Percentiles rank a stretch among this genome's conserved stretches.
Conservation (phyloP, 1,284 basidiomycete species). For the Afroboletus lepidellus region DNA sequence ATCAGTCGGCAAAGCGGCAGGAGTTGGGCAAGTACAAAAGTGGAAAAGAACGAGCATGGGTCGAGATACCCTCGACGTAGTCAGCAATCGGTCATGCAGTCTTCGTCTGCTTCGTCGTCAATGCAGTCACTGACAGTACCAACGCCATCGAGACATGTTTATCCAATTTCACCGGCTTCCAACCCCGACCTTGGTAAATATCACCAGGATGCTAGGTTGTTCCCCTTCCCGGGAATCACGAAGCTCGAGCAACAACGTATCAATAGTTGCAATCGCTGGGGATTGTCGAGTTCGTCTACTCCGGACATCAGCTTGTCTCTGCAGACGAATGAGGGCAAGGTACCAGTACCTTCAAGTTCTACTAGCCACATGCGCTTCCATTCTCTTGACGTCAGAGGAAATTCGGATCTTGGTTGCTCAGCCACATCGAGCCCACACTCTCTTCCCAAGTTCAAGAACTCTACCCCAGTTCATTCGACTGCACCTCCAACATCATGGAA, state of each 20-base stretch:
- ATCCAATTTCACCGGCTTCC: constrained; percentile 68
- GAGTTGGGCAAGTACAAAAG: not conserved
- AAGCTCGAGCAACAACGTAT: constrained; percentile 69
- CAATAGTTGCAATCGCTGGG: constrained; percentile 51
- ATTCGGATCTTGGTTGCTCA: constrained; percentile 64
- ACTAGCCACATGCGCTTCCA: not conserved
- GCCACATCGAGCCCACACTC: constrained; percentile 65
- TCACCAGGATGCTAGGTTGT: constrained; percentile 71
- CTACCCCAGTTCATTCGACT: constrained; percentile 41
- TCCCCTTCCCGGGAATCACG: constrained; percentile 85
- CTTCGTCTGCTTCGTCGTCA: constrained; percentile 64
- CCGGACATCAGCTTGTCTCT: constrained; percentile 55
- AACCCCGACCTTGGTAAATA: constrained; percentile 61
- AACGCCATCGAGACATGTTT: constrained; percentile 52
- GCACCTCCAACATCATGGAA: constrained; percentile 41
- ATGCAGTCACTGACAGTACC: constrained; percentile 57
- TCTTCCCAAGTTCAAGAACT: constrained; percentile 48
- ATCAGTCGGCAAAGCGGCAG: not conserved
- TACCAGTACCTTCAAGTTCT: constrained; percentile 34
- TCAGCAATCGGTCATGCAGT: constrained; percentile 50
- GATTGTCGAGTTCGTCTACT: constrained; percentile 52
- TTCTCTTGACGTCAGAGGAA: constrained; percentile 22
- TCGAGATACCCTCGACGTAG: not conserved
- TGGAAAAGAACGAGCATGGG: not conserved
- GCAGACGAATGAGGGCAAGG: constrained; percentile 43